Conservation (phyloP, 2,329 filamentous ascomycete species). For the Delphinella strobiligena region DNA sequence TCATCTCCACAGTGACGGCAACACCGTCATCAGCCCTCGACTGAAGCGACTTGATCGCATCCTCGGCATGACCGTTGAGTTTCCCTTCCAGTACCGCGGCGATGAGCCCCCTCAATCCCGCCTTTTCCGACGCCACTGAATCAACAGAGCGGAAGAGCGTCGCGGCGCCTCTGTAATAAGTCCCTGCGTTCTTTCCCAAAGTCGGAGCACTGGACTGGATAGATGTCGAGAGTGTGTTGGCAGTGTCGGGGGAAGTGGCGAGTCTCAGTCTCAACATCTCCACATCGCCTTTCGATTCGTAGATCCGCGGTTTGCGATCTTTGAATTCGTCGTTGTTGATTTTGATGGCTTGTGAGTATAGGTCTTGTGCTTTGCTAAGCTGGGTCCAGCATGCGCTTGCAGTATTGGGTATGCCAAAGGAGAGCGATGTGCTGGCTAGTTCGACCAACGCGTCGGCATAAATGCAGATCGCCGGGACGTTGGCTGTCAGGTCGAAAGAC, state of each 20-base stretch:
- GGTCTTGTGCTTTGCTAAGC: slow-evolving; percentile 38
- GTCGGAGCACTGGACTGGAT: slow-evolving; percentile 32
- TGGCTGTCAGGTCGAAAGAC: slow-evolving; percentile 21
- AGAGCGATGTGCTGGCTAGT: slow-evolving; percentile 25
- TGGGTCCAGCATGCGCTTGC: slow-evolving; percentile 36
- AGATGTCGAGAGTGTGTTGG: slow-evolving; percentile 27
- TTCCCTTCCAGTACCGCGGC: slow-evolving; percentile 5
- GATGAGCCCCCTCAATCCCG: slow-evolving; percentile 11
- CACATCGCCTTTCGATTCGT: slow-evolving; percentile 42
- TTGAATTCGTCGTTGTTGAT: slow-evolving; percentile 31
- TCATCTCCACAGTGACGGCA: slow-evolving; percentile 6
- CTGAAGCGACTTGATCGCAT: not conserved
- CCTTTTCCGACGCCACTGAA: slow-evolving; percentile 9
- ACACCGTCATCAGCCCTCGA: slow-evolving; percentile 1
- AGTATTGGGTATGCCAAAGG: slow-evolving; percentile 1
- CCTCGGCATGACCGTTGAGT: not conserved
- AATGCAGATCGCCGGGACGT: slow-evolving; percentile 39
- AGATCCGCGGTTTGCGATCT: slow-evolving; percentile 36
- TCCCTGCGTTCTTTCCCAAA: slow-evolving; percentile 44
- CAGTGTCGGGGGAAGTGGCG: slow-evolving; percentile 19
- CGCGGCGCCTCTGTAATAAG: slow-evolving; percentile 43
- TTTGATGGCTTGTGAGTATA: slow-evolving; percentile 39
- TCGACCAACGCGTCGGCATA: slow-evolving; percentile 46
- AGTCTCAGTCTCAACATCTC: slow-evolving; percentile 44
- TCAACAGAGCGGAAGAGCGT: slow-evolving; percentile 15